Conservation (phyloP, 75 land plant species). For the Azolla pinnata region DNA sequence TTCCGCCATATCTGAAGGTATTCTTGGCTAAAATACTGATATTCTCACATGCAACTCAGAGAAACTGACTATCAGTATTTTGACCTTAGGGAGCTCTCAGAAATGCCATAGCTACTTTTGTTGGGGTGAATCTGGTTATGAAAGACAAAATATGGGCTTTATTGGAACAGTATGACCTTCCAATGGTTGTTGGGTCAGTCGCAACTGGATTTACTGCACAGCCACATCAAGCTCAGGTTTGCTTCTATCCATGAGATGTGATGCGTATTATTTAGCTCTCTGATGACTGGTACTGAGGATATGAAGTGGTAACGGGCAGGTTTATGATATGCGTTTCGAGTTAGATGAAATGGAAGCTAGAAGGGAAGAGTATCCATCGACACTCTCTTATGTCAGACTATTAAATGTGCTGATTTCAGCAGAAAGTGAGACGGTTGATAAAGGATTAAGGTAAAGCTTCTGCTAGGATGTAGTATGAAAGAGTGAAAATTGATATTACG, state of each 20-base stretch:
- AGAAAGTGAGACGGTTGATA: constrained; percentile 65
- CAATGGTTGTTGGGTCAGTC: constrained; percentile 58
- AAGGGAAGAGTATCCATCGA: constrained; percentile 87
- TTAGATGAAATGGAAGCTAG: constrained; percentile 95
- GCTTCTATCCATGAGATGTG: background rate
- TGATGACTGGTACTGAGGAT: too few relatives aligned
- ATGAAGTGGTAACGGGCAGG: too few relatives aligned
- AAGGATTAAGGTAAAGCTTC: constrained; percentile 69
- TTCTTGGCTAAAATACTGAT: too few relatives aligned
- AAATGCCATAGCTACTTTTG: constrained; percentile 71
- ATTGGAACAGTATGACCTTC: constrained; percentile 89
- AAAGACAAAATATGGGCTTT: constrained; percentile 85
- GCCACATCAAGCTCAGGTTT: constrained; percentile 51
- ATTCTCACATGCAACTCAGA: too few relatives aligned
- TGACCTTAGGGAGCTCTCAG: constrained; percentile 68
- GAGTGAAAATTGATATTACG: too few relatives aligned
- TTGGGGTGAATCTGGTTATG: constrained; percentile 50
- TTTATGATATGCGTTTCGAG: constrained; percentile 96
- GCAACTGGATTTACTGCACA: constrained; percentile 24
- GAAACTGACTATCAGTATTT: background rate
- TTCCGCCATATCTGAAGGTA: constrained; percentile 95
- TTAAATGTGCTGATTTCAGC: constrained; percentile 72
- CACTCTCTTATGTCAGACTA: constrained; percentile 83
- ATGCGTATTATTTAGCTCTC: background rate
- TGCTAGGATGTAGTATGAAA: too few relatives aligned